Conservation (phyloP, 2,329 filamentous ascomycete genomes). For the Sporothrix schenckii region DNA sequence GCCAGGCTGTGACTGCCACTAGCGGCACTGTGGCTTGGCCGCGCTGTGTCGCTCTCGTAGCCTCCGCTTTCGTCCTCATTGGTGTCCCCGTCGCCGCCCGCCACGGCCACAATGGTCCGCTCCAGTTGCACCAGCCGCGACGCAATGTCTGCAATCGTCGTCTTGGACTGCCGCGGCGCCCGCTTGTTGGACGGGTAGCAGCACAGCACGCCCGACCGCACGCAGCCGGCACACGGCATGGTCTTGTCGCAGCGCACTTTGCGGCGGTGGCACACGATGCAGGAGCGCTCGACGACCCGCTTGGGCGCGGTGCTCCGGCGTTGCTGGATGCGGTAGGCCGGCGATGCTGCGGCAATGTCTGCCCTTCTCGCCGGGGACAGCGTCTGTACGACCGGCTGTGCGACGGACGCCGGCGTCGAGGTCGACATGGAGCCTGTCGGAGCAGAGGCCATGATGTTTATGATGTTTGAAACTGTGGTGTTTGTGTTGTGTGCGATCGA, state of each 20-base stretch:
- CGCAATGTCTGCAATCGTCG: conserved; percentile 38
- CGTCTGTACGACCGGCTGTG: neutral
- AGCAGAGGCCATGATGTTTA: neutral
- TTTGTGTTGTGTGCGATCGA: too few species aligned
- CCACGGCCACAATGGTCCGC: conserved; percentile 38
- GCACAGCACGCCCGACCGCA: conserved; percentile 37
- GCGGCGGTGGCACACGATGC: conserved; percentile 38
- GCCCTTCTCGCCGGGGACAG: neutral
- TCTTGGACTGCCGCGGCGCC: conserved; percentile 35
- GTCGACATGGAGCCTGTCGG: neutral
- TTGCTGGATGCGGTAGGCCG: neutral
- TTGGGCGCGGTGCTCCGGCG: conserved; percentile 1
- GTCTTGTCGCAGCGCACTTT: conserved; percentile 40
- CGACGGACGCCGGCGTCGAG: neutral
- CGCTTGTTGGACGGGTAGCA: conserved; percentile 36
- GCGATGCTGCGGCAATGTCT: neutral
- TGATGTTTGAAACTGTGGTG: neutral
- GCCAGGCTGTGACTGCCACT: neutral
- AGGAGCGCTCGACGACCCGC: conserved; percentile 36
- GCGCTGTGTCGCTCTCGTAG: conserved; percentile 5
- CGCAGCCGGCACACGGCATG: conserved; percentile 37
- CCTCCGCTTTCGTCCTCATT: neutral
- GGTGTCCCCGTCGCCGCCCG: conserved; percentile 24
- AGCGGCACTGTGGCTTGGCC: neutral
- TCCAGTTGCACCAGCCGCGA: conserved; percentile 37